Percentiles rank a stretch among this genome's conserved stretches.
phyloP scores from a whole-genome alignment of 2,329 filamentous ascomycete genomes.

The Hymenoscyphus scutula region DNA sequence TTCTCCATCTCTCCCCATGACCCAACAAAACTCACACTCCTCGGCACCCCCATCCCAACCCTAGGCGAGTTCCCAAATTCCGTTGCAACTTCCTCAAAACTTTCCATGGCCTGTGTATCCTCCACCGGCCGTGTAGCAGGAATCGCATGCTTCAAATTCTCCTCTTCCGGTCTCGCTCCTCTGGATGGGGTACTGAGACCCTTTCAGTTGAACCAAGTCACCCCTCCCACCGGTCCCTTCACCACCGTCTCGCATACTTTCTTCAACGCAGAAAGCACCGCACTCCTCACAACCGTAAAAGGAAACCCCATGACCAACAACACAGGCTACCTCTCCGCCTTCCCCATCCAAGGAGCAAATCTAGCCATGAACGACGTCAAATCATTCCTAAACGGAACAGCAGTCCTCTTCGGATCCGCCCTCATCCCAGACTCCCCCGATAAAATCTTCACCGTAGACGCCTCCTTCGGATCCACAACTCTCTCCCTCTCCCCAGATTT shows the following conservation, averaged over 20 bases:
- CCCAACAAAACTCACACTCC: conserved; percentile 44
- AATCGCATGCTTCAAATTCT: conserved; percentile 44
- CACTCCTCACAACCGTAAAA: conserved; percentile 58
- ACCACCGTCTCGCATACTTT: conserved; percentile 61
- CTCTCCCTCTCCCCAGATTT: conserved; percentile 41
- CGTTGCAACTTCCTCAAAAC: conserved; percentile 46
- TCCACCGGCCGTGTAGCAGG: conserved; percentile 45
- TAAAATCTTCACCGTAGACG: conserved; percentile 52
- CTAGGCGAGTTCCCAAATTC: conserved; percentile 54
- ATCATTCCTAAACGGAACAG: conserved; percentile 52
- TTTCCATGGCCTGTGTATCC: conserved; percentile 47
- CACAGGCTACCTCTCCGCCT: conserved; percentile 54
- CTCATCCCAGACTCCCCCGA: conserved; percentile 42
- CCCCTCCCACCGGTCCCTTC: conserved; percentile 54
- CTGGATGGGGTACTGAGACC: conserved; percentile 45
- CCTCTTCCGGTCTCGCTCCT: conserved; percentile 38
- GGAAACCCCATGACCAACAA: conserved; percentile 54
- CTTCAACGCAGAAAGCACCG: conserved; percentile 53
- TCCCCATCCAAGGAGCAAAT: conserved; percentile 40
- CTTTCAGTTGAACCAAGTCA: conserved; percentile 53
- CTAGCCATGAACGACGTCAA: conserved; percentile 34
- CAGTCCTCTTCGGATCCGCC: conserved; percentile 54
- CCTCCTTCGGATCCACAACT: conserved; percentile 54
- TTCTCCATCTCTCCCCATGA: conserved; percentile 44
- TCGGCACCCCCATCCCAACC: conserved; percentile 44